Evolutionary conservation across 352 stramenopile species (phyloP), one percentile per base, ranked within the genome.

Genomic region (Saprolegnia diclina): DNA sequence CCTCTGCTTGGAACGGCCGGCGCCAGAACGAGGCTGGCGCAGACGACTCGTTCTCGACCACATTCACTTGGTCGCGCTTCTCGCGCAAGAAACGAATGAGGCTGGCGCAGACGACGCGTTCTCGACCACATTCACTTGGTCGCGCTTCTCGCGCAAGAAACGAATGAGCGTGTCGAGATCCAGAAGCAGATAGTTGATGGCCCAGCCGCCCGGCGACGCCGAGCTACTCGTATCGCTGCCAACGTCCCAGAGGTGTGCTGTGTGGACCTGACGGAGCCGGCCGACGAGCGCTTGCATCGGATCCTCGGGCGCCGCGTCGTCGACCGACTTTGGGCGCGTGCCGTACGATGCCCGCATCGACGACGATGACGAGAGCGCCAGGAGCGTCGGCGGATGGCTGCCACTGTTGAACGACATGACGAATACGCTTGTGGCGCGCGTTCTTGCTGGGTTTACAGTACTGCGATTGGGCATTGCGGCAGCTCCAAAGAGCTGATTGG

Each of bases 101-200:
- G 10, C 22, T 4, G 45, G 37, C 22, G 62, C 21, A 14, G 53
- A 62, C 13, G 42, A 24, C 13, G 53, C 0, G 57, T 48, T 48
- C 35, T 65, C 21, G 57, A 65, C 2, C 26, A 53, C 57, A 14
- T 13, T 65, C 2, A 65, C 45, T 4, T 53, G 57, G n/a, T 21
- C 7, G 57, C 57, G 40, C 45, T 65, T 65, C 18, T 64, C 56
- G 10, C 56, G 56, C 16, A 64, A 16, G 29, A 64, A 52, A 1
- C 57, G 57, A 52, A 65, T 65, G 13, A 65, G 35, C 26, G 57
- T 65, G 26, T 65, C 57, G 21, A 65, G n/a, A 35, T 65, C 57
- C 6, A 65, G 35, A 21, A 65, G 45, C 9, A 65, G 57, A 21
- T 65, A 65, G 24, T 65, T 52, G 45, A 65, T 65, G n/a, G 57